Evolutionary conservation across 345 rosid genomes (phyloP).

Genomic region (Heritiera littoralis): DNA sequence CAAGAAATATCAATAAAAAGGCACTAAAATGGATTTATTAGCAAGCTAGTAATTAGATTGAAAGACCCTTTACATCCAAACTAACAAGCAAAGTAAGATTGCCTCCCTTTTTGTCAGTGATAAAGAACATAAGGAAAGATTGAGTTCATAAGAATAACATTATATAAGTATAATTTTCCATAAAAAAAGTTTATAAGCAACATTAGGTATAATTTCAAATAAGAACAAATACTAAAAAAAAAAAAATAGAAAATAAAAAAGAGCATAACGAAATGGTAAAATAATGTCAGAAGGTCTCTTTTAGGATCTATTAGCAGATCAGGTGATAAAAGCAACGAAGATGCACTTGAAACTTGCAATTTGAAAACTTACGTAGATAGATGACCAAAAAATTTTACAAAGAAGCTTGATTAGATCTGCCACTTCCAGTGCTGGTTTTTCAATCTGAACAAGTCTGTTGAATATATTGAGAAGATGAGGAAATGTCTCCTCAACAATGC

Average conservation of each 20-base stretch:
- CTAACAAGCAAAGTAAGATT: neutral
- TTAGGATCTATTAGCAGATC: neutral
- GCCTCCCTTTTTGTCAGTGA: neutral
- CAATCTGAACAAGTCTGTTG: conserved; percentile 76
- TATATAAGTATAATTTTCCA: neutral
- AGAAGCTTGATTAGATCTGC: conserved; percentile 94
- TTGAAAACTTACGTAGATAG: conserved; percentile 78
- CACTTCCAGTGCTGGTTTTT: conserved; percentile 77
- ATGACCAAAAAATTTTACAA: conserved; percentile 98
- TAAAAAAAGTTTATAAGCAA: neutral
- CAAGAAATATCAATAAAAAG: too few species aligned
- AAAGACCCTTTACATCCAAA: neutral
- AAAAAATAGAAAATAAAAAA: neutral
- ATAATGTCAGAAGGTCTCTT: neutral
- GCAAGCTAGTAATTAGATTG: neutral
- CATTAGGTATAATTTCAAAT: neutral
- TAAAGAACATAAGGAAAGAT: neutral
- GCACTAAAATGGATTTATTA: neutral
- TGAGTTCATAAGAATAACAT: neutral
- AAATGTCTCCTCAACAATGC: conserved; percentile 86
- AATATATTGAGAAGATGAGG: conserved; percentile 78
- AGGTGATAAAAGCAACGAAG: neutral
- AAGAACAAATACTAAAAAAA: neutral
- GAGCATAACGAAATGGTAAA: neutral
- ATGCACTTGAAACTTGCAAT: conserved; percentile 2